A percentile compares a stretch with the other conserved stretches of the same genome.
These are phyloP conservation scores for Sophora flavescens DNA, from an alignment of 306 rosid species.

Conservation along the genomic window DNA sequence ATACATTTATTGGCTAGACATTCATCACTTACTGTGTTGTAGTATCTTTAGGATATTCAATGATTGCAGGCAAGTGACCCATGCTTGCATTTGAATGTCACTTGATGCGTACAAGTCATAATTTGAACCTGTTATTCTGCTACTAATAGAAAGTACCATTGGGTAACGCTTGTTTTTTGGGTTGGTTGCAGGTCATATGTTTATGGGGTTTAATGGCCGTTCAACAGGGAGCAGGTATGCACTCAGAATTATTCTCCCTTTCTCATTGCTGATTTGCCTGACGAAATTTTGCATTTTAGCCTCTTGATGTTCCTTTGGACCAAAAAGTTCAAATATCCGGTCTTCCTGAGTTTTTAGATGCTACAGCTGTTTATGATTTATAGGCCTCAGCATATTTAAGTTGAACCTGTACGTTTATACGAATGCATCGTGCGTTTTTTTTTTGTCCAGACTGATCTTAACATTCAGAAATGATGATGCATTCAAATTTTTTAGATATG, in stretches of 20 bases:
- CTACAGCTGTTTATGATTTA: constrained; percentile 23
- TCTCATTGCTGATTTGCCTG: background rate
- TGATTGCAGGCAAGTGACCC: background rate
- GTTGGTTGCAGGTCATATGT: constrained; percentile 36
- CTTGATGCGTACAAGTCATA: background rate
- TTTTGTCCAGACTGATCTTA: background rate
- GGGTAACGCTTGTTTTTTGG: background rate
- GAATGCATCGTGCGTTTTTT: background rate
- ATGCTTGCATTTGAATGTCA: background rate
- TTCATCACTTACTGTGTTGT: background rate
- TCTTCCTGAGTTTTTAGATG: background rate
- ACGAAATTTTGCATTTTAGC: constrained; percentile 41
- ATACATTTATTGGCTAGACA: background rate
- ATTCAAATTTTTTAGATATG: too few relatives aligned
- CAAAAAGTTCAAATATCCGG: background rate
- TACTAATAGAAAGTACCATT: background rate
- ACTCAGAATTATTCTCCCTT: background rate
- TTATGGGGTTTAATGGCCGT: background rate
- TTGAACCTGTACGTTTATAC: background rate
- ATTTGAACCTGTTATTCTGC: background rate
- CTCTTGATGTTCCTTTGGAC: constrained; percentile 24
- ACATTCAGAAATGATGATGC: too few relatives aligned
- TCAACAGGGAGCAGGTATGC: constrained; percentile 26
- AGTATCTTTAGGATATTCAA: background rate
- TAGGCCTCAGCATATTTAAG: constrained; percentile 24